Base-by-base conservation (phyloP, 2,329 filamentous ascomycete genomes). In the Lasiodiplodia theobromae region DNA sequence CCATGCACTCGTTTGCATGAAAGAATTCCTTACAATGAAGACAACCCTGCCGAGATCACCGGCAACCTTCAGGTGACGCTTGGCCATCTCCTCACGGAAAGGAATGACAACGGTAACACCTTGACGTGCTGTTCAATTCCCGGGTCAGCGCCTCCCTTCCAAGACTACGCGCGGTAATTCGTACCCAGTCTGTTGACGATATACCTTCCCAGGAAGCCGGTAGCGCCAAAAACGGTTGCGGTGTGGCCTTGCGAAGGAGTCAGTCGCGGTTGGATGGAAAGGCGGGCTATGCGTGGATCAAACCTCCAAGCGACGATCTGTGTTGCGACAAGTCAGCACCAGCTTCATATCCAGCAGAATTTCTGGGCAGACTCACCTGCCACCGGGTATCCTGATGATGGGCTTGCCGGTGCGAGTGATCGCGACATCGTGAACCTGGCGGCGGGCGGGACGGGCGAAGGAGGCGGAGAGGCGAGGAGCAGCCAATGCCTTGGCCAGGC, bases 321-420 rank as follows among this genome's bases (percentile, higher is more conserved):
- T 67, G 52, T 74, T 54, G 70, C 8, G 5, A 66, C 56, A 51
- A 25, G 54, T 71, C 23, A 70, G 71, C 66, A 62, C 64, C 23
- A 11, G 40, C 34, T 37, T 57, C 38, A 18, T 23, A 72, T 81
- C 74, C 82, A 75, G 54, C 74, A 67, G 21, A 18, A 7, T 65
- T 70, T 28, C 25, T 51, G 16, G 5, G 12, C 34, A 62, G 76
- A 38, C 89, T 83, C 83, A 96, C 92, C 95, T 91, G 85, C 96
- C 96, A 83, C 95, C 95, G 78, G 94, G 89, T 68, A 91, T 86
- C 77, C 94, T 91, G 78, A 98, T 84, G 76, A 98, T 94, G 71
- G 96, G 95, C 86, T 97, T 97, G 81, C 96, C 96, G 69, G 96
- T 99, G 77, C 96, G 88, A 71, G 95, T 97, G 78, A 99, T 97